Evolutionary conservation across 768 basidiomycete species (phyloP).

Genomic region (Ramaria sp.): DNA sequence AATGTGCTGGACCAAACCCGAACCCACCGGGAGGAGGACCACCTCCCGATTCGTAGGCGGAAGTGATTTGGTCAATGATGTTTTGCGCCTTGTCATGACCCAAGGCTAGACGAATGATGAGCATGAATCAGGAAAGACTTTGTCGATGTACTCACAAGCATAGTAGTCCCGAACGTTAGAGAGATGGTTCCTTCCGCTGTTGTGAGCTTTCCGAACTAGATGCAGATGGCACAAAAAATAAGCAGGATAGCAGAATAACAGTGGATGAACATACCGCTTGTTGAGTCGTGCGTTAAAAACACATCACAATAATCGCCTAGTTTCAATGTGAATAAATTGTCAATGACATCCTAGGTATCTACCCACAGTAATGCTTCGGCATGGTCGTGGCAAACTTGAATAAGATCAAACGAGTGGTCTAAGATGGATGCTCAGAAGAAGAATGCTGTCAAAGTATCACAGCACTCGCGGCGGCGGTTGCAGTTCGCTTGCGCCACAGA

Average conservation of each 20-base stretch:
- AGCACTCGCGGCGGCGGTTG: too few species aligned
- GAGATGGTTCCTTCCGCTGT: constrained; percentile 93
- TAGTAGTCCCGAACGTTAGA: constrained; percentile 97
- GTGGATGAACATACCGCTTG: constrained; percentile 51
- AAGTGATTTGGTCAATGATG: constrained; percentile 97
- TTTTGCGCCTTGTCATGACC: constrained; percentile 91
- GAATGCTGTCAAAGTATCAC: too few species aligned
- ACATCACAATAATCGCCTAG: constrained; percentile 76
- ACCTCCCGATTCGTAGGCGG: constrained; percentile 78
- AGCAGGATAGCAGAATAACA: neutral
- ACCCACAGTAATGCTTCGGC: constrained; percentile 76
- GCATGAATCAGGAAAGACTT: too few species aligned
- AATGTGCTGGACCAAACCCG: constrained; percentile 75
- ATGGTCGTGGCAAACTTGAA: too few species aligned
- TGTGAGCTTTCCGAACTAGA: constrained; percentile 93
- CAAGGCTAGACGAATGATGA: too few species aligned
- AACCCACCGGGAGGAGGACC: constrained; percentile 84
- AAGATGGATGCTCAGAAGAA: too few species aligned
- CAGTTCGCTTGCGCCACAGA: too few species aligned
- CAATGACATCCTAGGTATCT: neutral
- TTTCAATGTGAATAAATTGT: neutral
- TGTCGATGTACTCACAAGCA: constrained; percentile 50
- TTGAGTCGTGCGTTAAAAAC: constrained; percentile 88
- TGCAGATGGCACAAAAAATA: constrained; percentile 11
- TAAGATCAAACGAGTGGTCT: too few species aligned